Base-by-base conservation (phyloP, 2,329 filamentous ascomycete species). In the Diaporthe sp. region DNA sequence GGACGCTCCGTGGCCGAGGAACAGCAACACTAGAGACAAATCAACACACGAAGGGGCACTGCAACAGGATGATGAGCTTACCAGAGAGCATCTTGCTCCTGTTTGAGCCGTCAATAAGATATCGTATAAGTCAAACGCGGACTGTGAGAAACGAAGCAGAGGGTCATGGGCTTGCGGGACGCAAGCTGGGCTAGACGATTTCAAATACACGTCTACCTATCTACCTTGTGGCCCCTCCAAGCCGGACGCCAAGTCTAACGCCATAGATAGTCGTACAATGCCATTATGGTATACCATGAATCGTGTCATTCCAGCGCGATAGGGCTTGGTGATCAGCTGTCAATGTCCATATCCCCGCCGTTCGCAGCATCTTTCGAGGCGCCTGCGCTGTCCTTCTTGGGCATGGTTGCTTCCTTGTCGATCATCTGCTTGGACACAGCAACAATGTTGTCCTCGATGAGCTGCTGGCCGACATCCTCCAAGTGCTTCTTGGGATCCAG, bases 371-470 rank as follows among this genome's bases (percentile, higher is more conserved):
- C 89, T 79, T 89, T 88, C 51, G 87, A 82, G 46, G 82, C 83
- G 19, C 84, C 84, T 74, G 85, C 84, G 17, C 81, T 83, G 76
- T 94, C 89, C 85, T 93, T 93, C 84, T 91, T 93, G 28, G 96
- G 95, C 85, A 98, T 94, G 7, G 95, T 97, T 4, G 97, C 97
- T 85, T 99, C 97, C 88, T 98, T 98, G 88, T 98, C 97, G 82
- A 99, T 98, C 96, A 99, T 98, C 85, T 98, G 97, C 84, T 96
- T 91, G 79, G 95, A 97, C n/a, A 99, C 96, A 4, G 95, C 95
- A 17, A 99, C 97, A 79, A 99, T 99, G 86, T 99, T 99, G 90
- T 99, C 97, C 87, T 99, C 97, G 81, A 99, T 98, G 79, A 98
- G 90, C 84, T 97, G 93, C 86, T 98, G 96, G 73, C 97, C 97